A percentile compares a stretch with the other conserved stretches of the same genome.
phyloP scores from a whole-genome alignment of 148 eudicot species.

The Simmondsia chinensis region DNA sequence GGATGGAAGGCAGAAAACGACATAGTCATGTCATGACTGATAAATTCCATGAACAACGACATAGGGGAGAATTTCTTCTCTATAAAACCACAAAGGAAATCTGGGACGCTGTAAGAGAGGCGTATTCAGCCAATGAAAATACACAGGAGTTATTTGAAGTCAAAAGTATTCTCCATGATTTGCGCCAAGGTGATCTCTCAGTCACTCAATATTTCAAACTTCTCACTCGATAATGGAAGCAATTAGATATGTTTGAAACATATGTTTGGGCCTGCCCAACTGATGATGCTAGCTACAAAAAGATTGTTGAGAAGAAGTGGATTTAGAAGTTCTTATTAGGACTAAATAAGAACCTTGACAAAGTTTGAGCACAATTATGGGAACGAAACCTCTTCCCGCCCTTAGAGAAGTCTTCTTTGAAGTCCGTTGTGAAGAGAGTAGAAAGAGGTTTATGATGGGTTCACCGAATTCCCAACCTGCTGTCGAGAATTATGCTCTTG shows the following conservation, averaged over 20 bases:
- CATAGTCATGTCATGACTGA: conserved; percentile 5
- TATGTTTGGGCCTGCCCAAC: background rate
- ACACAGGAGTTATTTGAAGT: conserved; percentile 1
- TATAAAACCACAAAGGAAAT: background rate
- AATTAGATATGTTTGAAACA: background rate
- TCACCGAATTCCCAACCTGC: no score
- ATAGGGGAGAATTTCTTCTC: background rate
- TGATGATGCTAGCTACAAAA: background rate
- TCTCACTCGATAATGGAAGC: conserved; percentile 5
- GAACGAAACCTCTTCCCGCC: background rate
- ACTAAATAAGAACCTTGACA: conserved; percentile 2
- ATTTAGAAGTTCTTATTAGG: background rate
- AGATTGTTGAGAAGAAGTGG: conserved; percentile 1
- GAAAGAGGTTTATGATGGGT: no score
- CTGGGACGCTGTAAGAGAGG: conserved; percentile 3
- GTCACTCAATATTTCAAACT: conserved; percentile 6
- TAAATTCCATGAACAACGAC: no score
- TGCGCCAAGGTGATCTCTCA: background rate
- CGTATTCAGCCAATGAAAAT: conserved; percentile 1
- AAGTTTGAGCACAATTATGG: background rate
- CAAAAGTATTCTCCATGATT: background rate
- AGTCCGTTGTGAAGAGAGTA: no score
- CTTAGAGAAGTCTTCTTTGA: no score
- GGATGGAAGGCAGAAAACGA: background rate
- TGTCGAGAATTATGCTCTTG: background rate